Base-by-base conservation (phyloP, 2,329 filamentous ascomycete species). In the Fusarium coicis region DNA sequence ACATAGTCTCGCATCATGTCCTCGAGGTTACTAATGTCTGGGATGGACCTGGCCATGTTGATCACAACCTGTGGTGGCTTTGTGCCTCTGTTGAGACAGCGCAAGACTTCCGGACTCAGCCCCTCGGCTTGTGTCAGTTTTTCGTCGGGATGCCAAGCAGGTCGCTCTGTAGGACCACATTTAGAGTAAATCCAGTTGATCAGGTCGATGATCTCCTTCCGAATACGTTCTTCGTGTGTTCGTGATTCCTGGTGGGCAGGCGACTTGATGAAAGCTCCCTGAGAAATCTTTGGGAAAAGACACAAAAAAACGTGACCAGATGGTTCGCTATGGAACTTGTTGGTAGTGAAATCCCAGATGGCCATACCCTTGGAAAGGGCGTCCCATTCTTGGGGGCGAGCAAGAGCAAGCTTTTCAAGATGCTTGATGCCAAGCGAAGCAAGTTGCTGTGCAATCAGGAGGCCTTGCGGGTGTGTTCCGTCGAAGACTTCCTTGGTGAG, bases 261-360 rank as follows among this genome's bases (percentile, higher is more conserved):
- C 10, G 58, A 61, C n/a, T 19, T 7, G 10, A 23, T 32, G 37
- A 52, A 52, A 14, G 34, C 18, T 4, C 21, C 23, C 26, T 50
- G 58, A 2, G 75, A 77, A 50, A 75, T 78, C 18, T 79, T 74
- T 2, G 80, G 79, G 10, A 72, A 65, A 3, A 77, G 53, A 7
- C 71, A 77, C 10, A 81, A 37, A 30, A 83, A 74, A 2, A 80
- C 74, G 4, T 56, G 56, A 1, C 78, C 78, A 1, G 63, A 65
- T 0, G 78, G 77, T 1, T 67, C 21, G 9, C 64, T 63, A 4
- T 62, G 62, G 12, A 79, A 78, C 0, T 47, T 52, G 1, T 73
- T 68, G 2, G 70, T 68, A 4, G 67, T 52, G 32, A 79, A 77
- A 21, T 82, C 76, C 67, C 74, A 81, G 2, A 80, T 63, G 19